Evolutionary conservation across 306 rosid genomes (phyloP), one percentile per base, ranked within the genome.

Genomic region (Geum urbanum): DNA sequence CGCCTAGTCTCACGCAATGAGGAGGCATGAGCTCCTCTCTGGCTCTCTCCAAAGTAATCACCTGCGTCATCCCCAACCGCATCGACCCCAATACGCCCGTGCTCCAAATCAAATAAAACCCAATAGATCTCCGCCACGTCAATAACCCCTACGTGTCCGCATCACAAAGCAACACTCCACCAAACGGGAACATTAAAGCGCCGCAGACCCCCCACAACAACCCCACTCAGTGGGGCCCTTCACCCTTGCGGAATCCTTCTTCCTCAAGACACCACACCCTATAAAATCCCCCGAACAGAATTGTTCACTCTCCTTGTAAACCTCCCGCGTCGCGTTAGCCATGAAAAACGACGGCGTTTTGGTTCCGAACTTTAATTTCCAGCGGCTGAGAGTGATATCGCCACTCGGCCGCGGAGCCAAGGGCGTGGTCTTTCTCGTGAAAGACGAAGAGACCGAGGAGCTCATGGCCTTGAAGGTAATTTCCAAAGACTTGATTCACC

Each of bases 331-430:
- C 37, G 2, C 37, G 37, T 32, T 32, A 32, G 37, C 37, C 37
- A 32, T 63, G 76, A 27, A 66, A 50, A 72, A 67, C 6, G 50
- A 49, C 62, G 13, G 16, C 18, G 43, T 9, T 65, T 8, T 12
- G 40, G 24, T 60, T 1, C 66, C 80, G 0, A 50, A 77, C 8
- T 62, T 90, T 19, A 83, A 89, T 69, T 78, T 88, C 24, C 60
- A 59, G 13, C 74, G 84, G 8, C 75, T 94, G 1, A 78, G 72
- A 66, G 89, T 87, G 3, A 59, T 87, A 14, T 79, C 91, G 1
- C 92, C 92, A 19, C 86, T 94, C 37, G 98, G 98, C n/a, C 94
- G 97, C 9, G 98, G 98, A 7, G 98, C 96, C 32, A 88, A 91
- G 65, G 98, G 98, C 15, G 92, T 94, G 9, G 98, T 94, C 55